Percentiles rank a stretch among this genome's conserved stretches.
Conservation (phyloP, 768 basidiomycete genomes). For the Mycena filopes region DNA sequence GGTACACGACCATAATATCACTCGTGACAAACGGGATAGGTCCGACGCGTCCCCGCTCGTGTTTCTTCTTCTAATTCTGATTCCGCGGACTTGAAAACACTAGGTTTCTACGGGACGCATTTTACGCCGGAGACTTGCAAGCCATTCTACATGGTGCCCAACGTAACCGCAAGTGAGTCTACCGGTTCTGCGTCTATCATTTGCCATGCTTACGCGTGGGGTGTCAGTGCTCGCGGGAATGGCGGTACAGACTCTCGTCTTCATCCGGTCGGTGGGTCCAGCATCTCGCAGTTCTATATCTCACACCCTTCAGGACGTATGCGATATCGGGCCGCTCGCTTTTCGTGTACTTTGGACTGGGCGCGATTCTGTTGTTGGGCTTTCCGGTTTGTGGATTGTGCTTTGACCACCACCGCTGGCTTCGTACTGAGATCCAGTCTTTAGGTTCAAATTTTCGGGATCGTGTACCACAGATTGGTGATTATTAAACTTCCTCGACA, state of each 20-base stretch:
- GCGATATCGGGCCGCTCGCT: slow-evolving; percentile 24
- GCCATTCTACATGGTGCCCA: slow-evolving; percentile 22
- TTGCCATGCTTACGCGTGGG: not conserved
- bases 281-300: not conserved
- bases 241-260: slow-evolving; percentile 20
- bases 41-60: not conserved
- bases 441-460: slow-evolving; percentile 26
- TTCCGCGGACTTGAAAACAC: not conserved
- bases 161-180: slow-evolving; percentile 22
- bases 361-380: slow-evolving; percentile 5
- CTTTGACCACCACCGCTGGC: not conserved
- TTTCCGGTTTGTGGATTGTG: slow-evolving; percentile 15
- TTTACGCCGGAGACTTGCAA: slow-evolving; percentile 8
- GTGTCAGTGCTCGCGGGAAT: slow-evolving; percentile 24
- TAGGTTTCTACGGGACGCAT: slow-evolving; percentile 16
- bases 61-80: not conserved
- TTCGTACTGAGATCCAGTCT: no score
- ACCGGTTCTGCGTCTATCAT: not conserved
- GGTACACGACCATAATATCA: slow-evolving; percentile 28
- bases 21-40: slow-evolving; percentile 25
- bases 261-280: slow-evolving; percentile 13
- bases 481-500: no score
- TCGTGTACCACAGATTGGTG: slow-evolving; percentile 20
- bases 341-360: slow-evolving; percentile 7
- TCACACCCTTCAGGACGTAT: slow-evolving; percentile 11